Conservation (phyloP, 192 early-diverging fungal species). For the Dimargaris cristalligena region DNA sequence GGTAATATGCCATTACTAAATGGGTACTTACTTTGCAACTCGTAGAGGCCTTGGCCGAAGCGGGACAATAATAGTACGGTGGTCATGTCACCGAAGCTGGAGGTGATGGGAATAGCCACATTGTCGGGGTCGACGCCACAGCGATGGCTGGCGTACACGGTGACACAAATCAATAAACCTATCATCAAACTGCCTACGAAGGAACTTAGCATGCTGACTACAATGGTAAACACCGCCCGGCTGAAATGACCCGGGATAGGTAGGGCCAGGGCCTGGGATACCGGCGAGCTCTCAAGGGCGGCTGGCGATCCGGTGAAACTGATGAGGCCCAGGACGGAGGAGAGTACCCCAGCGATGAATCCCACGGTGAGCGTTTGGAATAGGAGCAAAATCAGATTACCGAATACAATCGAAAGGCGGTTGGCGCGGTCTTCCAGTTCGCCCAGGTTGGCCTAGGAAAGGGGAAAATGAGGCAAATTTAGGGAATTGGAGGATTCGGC, state of each 20-base stretch:
- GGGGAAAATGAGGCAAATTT: conserved; percentile 8
- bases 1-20: no score
- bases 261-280: neutral
- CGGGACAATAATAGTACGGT: conserved; percentile 21
- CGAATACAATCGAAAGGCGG: conserved; percentile 38
- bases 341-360: conserved; percentile 49
- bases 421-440: conserved; percentile 33
- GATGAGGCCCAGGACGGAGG: conserved; percentile 34
- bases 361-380: conserved; percentile 56
- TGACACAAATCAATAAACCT: conserved; percentile 49
- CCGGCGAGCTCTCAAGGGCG: neutral
- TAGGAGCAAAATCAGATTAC: conserved; percentile 60
- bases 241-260: neutral
- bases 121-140: conserved; percentile 59
- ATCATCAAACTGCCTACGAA: conserved; percentile 52
- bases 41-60: conserved; percentile 13
- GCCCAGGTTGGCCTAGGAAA: conserved; percentile 46
- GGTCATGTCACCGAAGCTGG: conserved; percentile 30
- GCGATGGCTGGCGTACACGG: conserved; percentile 41
- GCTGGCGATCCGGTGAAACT: neutral
- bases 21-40: conserved; percentile 6
- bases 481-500: no score
- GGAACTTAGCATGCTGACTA: conserved; percentile 48
- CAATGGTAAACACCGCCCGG: conserved; percentile 30
- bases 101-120: conserved; percentile 26